These are phyloP conservation scores for Vaccinium myrtillus DNA, from an alignment of 148 eudicot species.

Conservation along the genomic window DNA sequence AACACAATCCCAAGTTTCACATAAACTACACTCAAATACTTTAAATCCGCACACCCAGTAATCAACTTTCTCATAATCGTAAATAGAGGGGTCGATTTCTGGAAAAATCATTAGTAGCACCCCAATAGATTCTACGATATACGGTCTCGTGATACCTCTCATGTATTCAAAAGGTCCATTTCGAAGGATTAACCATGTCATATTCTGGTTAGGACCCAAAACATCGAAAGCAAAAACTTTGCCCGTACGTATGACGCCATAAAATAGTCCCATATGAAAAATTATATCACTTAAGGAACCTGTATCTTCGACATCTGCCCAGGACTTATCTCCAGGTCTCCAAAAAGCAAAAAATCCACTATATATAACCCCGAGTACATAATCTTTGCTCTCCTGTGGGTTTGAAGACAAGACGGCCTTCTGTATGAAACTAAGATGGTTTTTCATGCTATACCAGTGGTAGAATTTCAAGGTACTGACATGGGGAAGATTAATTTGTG, in stretches of 20 bases:
- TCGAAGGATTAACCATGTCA: not conserved
- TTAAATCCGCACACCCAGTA: not conserved
- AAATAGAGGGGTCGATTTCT: not conserved
- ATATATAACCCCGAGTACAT: not conserved
- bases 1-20: not conserved
- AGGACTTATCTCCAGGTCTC: not conserved
- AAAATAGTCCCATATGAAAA: not conserved
- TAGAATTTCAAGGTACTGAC: no score
- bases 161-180: not conserved
- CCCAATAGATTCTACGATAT: not conserved
- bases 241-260: not conserved
- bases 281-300: not conserved
- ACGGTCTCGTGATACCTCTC: not conserved
- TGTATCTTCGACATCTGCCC: not conserved
- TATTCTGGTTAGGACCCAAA: not conserved
- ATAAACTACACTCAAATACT: not conserved
- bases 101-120: not conserved
- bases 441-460: no score
- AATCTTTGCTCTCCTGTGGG: not conserved
- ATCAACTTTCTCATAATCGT: not conserved
- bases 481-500: not conserved
- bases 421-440: not conserved
- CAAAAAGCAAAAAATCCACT: not conserved
- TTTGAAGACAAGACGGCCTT: conserved; percentile 16
- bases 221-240: not conserved